Evolutionary conservation across 2,329 filamentous ascomycete genomes (phyloP), one percentile per base, ranked within the genome.

Genomic region (Colletotrichum camelliae): DNA sequence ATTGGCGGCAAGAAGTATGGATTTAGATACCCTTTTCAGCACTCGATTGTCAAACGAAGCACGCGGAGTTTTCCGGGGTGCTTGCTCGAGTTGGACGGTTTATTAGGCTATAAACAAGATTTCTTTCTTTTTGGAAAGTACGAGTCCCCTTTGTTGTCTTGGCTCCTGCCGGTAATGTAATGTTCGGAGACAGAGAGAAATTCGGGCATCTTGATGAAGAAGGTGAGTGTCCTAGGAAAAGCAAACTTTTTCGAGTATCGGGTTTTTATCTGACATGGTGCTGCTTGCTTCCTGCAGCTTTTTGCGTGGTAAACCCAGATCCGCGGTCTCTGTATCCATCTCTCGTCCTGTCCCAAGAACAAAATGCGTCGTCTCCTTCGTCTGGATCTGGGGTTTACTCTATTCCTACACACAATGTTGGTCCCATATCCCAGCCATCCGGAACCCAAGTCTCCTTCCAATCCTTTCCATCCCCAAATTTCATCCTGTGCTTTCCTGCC

Each of bases 21-120:
- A 67, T 37, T 67, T 67, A 67, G 65, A 67, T 67, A 67, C 65
- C 65, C 65, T 58, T 67, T 67, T 67, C 48, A 57, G 65, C 31
- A 57, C 65, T 67, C 65, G 65, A 67, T 57, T 55, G 65, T 57
- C 65, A 67, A 57, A 33, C 65, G 65, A 67, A 67, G 65, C 61
- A 43, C 24, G n/a, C 61, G 35, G 21, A 12, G 48, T 8, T 62
- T 62, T 37, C 24, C 55, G 29, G 37, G 48, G 29, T 39, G 39
- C 48, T 67, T 67, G 65, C 65, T 58, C 65, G 65, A 67, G 65
- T 67, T 57, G 61, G 37, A 33, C 21, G n/a, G 61, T 48, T 58
- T 52, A 24, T 66, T 60, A 31, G 57, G 27, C 6, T n/a, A 33
- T 33, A 60, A 31, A 31, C 16, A 60, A 60, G n/a, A 52, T 52